Percentiles rank a stretch among this genome's conserved stretches.
These are phyloP conservation scores for Euclidium syriacum DNA, from an alignment of 345 rosid species.

Conservation along the genomic window DNA sequence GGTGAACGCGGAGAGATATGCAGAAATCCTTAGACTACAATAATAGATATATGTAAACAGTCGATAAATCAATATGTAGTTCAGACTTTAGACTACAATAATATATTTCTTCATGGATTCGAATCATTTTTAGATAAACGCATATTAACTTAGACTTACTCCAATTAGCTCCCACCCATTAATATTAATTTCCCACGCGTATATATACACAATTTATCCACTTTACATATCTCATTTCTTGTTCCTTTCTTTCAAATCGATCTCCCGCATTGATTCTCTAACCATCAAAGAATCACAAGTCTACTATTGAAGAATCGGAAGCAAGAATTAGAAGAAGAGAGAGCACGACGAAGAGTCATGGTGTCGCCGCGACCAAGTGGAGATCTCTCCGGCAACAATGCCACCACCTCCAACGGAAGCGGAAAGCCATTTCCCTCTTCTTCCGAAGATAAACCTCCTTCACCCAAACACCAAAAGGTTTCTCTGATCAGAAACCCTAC, in stretches of 20 bases:
- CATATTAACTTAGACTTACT: too few species aligned
- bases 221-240: neutral
- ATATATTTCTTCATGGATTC: too few species aligned
- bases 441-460: conserved; percentile 57
- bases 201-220: too few species aligned
- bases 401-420: conserved; percentile 2
- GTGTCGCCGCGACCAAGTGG: conserved; percentile 83
- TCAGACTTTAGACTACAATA: too few species aligned
- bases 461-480: conserved; percentile 82
- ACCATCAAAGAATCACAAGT: conserved; percentile 1
- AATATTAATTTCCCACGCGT: conserved; percentile 18
- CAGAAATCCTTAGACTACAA: too few species aligned
- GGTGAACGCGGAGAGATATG: too few species aligned
- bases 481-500: neutral
- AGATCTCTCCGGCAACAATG: conserved; percentile 50
- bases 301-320: neutral
- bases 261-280: conserved; percentile 3
- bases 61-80: too few species aligned
- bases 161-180: too few species aligned
- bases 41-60: too few species aligned
- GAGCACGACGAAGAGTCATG: conserved; percentile 72
- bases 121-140: too few species aligned
- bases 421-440: conserved; percentile 57
- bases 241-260: neutral
- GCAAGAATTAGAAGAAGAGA: conserved; percentile 12